Conservation (phyloP, 2,329 filamentous ascomycete genomes). For the Fusarium dlaminii region DNA sequence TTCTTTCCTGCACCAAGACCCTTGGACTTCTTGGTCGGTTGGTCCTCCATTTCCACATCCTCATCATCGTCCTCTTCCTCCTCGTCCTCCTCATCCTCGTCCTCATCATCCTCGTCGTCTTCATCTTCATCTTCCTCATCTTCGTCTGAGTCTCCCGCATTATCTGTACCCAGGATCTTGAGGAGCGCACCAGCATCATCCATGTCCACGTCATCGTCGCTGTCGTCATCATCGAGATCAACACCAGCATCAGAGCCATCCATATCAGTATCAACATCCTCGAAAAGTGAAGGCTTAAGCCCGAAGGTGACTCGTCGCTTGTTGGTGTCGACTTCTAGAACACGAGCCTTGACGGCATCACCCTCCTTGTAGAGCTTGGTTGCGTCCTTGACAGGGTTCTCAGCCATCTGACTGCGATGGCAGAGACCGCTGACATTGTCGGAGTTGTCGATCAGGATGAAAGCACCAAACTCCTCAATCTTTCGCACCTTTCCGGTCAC, state of each 20-base stretch:
- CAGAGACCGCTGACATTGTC: slow-evolving; percentile 92
- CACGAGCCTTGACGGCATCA: slow-evolving; percentile 90
- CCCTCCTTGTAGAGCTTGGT: slow-evolving; percentile 89
- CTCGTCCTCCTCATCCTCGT: slow-evolving; percentile 50
- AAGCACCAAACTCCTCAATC: slow-evolving; percentile 94
- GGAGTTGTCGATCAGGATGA: slow-evolving; percentile 88
- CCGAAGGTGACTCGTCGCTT: slow-evolving; percentile 88
- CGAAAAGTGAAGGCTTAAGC: slow-evolving; percentile 91
- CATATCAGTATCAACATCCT: slow-evolving; percentile 66
- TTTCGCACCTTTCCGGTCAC: slow-evolving; percentile 92
- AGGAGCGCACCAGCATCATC: slow-evolving; percentile 55
- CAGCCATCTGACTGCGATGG: slow-evolving; percentile 91
- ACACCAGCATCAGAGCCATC: slow-evolving; percentile 60
- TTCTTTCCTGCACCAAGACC: slow-evolving; percentile 69
- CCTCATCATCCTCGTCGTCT: slow-evolving; percentile 50
- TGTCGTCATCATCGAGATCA: slow-evolving; percentile 59
- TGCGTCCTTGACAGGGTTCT: slow-evolving; percentile 83
- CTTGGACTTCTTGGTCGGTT: slow-evolving; percentile 45
- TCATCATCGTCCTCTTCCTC: slow-evolving; percentile 49
- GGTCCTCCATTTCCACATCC: slow-evolving; percentile 54
- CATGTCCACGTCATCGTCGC: slow-evolving; percentile 62
- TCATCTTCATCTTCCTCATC: slow-evolving; percentile 50
- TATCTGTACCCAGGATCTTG: slow-evolving; percentile 58
- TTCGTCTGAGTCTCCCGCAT: slow-evolving; percentile 53
- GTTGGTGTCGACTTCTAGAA: slow-evolving; percentile 79